Evolutionary conservation across 768 basidiomycete species (phyloP).

Genomic region (Asterophora parasitica): DNA sequence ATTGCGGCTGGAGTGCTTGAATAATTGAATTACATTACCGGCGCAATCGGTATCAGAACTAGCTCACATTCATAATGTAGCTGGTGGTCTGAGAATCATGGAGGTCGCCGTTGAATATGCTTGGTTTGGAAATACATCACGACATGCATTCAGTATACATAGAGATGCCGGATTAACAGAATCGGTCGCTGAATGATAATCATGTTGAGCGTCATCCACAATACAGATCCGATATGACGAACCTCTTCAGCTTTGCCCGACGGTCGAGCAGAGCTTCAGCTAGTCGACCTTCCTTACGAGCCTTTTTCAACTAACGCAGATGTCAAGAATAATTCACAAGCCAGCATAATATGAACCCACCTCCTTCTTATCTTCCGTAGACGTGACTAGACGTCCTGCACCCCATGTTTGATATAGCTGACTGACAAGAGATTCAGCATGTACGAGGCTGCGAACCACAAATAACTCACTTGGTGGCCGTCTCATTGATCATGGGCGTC

Average conservation of each 20-base stretch:
- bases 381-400: slow-evolving; percentile 67
- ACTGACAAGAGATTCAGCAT: slow-evolving; percentile 31
- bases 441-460: neutral
- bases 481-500: slow-evolving; percentile 62
- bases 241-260: slow-evolving; percentile 82
- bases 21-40: no score
- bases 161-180: slow-evolving; percentile 33
- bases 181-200: slow-evolving; percentile 37
- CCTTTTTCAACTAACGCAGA: slow-evolving; percentile 59
- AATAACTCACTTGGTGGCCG: slow-evolving; percentile 60
- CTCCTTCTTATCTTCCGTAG: slow-evolving; percentile 67
- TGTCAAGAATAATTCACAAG: slow-evolving; percentile 2
- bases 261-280: slow-evolving; percentile 79
- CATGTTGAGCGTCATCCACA: neutral
- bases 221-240: slow-evolving; percentile 6
- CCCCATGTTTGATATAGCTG: slow-evolving; percentile 81
- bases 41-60: no score
- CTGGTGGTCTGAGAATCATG: no score
- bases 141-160: neutral
- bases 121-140: no score
- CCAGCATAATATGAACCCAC: slow-evolving; percentile 30
- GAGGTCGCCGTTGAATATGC: no score
- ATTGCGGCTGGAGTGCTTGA: no score
- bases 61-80: no score
- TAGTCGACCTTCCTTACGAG: slow-evolving; percentile 73